Base-by-base conservation (phyloP, 1,284 basidiomycete species). In the Apiotrichum veenhuisii region DNA sequence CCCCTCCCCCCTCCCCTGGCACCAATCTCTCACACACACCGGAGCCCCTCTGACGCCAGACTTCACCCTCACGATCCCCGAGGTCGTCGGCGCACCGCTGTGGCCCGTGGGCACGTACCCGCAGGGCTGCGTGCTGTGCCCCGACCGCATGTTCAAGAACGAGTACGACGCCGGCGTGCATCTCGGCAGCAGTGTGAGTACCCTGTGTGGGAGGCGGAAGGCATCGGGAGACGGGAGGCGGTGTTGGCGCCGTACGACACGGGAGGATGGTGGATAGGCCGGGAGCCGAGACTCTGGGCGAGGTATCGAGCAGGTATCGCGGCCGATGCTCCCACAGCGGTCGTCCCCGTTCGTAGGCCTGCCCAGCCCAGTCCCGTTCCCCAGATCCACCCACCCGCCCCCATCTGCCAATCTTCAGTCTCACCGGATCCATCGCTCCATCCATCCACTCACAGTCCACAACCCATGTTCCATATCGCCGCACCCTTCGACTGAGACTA, bases 71-170 rank as follows among this genome's bases (percentile, higher is more conserved):
- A 80, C 84, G 3, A 78, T 90, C 45, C 70, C 78, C 45, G 82
- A 86, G 64, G 87, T 84, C 14, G 77, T 87, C 37, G 73, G 74
- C 14, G 79, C 87, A 55, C 86, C 89, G 0, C 72, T 85, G 30
- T 82, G 52, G 36, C 38, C 52, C 1, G 27, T 56, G 22, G 46
- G 82, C 3, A 59, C 82, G 12, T 62, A 55, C 20, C 84, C 50
- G 79, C 83, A 23, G 80, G 80, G 79, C 27, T 91, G 89, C 68
- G 80, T 87, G 5, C 70, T 87, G 11, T 92, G 89, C 73, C 88
- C 87, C 7, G 85, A 85, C 34, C 90, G 87, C 69, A 65, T 82
- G 20, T 78, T 92, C 52, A 90, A 89, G 74, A 83, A 83, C 53
- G 59, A 69, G 15, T 80, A 79, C 52, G 86, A 88, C 83, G 79